Conservation (phyloP, 305 asterid genomes). For the Fraxinus angustifolia region DNA sequence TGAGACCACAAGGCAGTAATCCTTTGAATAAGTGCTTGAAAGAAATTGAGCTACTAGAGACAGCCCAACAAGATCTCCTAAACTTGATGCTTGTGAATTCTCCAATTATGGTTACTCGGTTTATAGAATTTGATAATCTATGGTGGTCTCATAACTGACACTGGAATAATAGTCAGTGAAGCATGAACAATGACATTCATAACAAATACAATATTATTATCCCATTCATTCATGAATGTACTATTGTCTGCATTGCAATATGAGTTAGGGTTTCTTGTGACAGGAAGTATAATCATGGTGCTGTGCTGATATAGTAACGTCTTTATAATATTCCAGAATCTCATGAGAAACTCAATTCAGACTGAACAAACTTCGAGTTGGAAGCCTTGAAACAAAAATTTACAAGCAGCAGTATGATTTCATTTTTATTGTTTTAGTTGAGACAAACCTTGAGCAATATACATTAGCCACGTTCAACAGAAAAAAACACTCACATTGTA, state of each 20-base stretch:
- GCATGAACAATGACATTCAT: conserved; percentile 11
- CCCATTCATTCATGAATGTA: conserved; percentile 11
- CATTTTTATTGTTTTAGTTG: background rate
- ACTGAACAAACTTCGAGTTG: background rate
- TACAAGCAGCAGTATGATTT: conserved; percentile 4
- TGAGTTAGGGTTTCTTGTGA: background rate
- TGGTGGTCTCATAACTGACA: conserved; percentile 2
- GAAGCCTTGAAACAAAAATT: conserved; percentile 15
- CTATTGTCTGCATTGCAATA: background rate
- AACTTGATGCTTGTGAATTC: conserved; percentile 10
- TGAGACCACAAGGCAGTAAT: background rate
- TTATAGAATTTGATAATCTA: conserved; percentile 1
- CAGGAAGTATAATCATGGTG: background rate
- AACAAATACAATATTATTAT: background rate
- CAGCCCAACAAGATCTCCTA: conserved; percentile 12
- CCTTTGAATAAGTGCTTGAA: background rate
- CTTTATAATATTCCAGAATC: background rate
- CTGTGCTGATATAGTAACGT: background rate
- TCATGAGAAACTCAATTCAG: conserved; percentile 8
- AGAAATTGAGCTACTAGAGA: conserved; percentile 20
- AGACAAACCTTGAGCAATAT: background rate
- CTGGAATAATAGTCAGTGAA: background rate
- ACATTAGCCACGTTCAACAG: background rate
- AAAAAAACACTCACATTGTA: conserved; percentile 59
- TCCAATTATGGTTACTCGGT: conserved; percentile 10